These are phyloP conservation scores for Paecilomyces sp. DNA, from an alignment of 2,329 filamentous ascomycete genomes.

Conservation along the genomic window DNA sequence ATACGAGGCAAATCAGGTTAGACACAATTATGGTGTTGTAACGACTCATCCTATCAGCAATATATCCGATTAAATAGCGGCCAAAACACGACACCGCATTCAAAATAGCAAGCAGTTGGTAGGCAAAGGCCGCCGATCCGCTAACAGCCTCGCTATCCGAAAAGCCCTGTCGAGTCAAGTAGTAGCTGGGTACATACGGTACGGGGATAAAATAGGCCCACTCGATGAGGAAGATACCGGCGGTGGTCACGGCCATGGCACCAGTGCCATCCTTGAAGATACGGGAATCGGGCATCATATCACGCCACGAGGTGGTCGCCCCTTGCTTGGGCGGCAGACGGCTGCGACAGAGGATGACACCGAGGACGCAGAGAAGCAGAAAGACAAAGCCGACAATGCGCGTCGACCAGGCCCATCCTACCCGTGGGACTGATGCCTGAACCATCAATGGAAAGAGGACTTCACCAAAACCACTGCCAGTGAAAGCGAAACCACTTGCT, in stretches of 20 bases:
- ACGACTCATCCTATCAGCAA: constrained; percentile 19
- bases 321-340: constrained; percentile 7
- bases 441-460: constrained; percentile 26
- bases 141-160: constrained; percentile 3
- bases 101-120: constrained; percentile 17
- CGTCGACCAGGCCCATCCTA: constrained; percentile 28
- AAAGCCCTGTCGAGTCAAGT: constrained; percentile 7
- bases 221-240: constrained; percentile 17
- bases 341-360: constrained; percentile 8
- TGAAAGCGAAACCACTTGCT: constrained; percentile 27
- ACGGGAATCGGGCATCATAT: constrained; percentile 11
- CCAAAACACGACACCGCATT: constrained; percentile 18
- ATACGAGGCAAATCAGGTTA: constrained; percentile 16
- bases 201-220: constrained; percentile 19
- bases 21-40: constrained; percentile 22
- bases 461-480: constrained; percentile 24
- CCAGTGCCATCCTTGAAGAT: constrained; percentile 13
- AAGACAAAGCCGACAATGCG: constrained; percentile 33
- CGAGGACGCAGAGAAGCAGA: constrained; percentile 21
- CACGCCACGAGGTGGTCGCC: constrained; percentile 8
- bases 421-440: constrained; percentile 15
- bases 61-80: constrained; percentile 13
- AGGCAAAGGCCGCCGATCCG: constrained; percentile 12
- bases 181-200: constrained; percentile 19
- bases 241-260: constrained; percentile 10